Conservation (phyloP, 768 basidiomycete genomes). For the Boletus rubroflammeus region DNA sequence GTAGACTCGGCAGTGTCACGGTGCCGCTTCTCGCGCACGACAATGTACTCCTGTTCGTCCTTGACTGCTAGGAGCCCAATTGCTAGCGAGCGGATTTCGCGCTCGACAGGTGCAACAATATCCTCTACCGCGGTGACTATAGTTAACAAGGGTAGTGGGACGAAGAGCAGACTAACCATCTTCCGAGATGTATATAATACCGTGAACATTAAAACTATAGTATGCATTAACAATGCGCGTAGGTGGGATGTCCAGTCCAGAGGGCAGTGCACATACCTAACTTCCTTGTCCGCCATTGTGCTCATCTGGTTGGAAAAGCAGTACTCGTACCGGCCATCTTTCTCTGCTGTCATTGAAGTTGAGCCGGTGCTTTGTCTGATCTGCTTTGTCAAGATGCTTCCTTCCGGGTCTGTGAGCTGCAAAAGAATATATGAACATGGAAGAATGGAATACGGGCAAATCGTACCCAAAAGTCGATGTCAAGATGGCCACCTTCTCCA, state of each 20-base stretch:
- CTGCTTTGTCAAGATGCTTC: slow-evolving; percentile 67
- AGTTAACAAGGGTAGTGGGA: not conserved
- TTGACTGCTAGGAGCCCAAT: slow-evolving; percentile 84
- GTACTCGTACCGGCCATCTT: slow-evolving; percentile 87
- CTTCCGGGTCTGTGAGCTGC: slow-evolving; percentile 80
- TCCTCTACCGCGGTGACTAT: slow-evolving; percentile 42
- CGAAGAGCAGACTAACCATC: slow-evolving; percentile 53
- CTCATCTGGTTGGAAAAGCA: slow-evolving; percentile 99
- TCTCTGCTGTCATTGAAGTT: slow-evolving; percentile 79
- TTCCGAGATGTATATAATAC: slow-evolving; percentile 89
- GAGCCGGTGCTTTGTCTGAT: slow-evolving; percentile 87
- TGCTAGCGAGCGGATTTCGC: slow-evolving; percentile 85
- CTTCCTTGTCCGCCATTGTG: slow-evolving; percentile 89
- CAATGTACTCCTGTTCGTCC: slow-evolving; percentile 99
- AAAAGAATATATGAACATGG: slow-evolving; percentile 8
- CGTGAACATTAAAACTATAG: slow-evolving; percentile 93
- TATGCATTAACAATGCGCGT: not conserved
- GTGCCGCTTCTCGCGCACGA: slow-evolving; percentile 88
- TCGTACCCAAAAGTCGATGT: slow-evolving; percentile 94
- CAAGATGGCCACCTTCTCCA: slow-evolving; percentile 92
- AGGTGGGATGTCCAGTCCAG: not conserved
- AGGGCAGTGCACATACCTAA: slow-evolving; percentile 54
- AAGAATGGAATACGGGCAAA: not conserved
- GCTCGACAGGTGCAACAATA: slow-evolving; percentile 91
- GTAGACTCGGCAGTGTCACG: slow-evolving; percentile 92